Evolutionary conservation across 352 stramenopile genomes (phyloP), one percentile per base, ranked within the genome.

Genomic region (Pythium folliculosum): DNA sequence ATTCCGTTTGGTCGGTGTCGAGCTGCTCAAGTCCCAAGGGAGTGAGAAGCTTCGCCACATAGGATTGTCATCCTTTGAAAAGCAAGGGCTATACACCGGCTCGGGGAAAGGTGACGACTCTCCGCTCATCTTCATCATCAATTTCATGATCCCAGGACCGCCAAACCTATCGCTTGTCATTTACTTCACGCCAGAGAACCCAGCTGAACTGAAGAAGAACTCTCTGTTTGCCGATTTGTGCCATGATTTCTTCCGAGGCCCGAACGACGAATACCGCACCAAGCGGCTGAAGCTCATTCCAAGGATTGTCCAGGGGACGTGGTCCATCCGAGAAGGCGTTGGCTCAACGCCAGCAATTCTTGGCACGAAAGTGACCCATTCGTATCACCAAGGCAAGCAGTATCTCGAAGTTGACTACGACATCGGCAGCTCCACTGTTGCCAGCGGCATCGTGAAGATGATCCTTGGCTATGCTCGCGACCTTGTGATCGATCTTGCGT

Each of bases 241-340:
- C 23, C 80, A 91, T 54, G 80, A 92, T 25, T 77, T 94, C 44
- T 67, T 71, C 56, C 71, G 76, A 27, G 81, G 86, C 0, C 54
- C 71, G 0, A 88, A 78, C 52, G 76, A 90, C 50, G 72, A 79
- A 35, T 94, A 90, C 64, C 85, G 90, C 19, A 86, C 81, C 16
- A 81, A 94, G 48, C 84, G 91, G 3, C 77, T 97, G 27, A 98
- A 98, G 73, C 63, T 98, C 12, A 96, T 98, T 65, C 92, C 92
- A 2, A 82, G 84, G 4, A 85, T 98, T 10, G 84, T 95, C 8
- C 88, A 97, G 67, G 92, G 90, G 21, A 93, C 87, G n/a, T 97
- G 88, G 78, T 80, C 93, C 10, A 94, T 97, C 23, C 82, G 86
- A 2, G 83, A 94, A 35, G 86, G 88, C 19, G 88, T 97, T 1